A percentile compares a stretch with the other conserved stretches of the same genome.
phyloP scores from a whole-genome alignment of 2,329 filamentous ascomycete genomes.

The Albophoma yamanashiensis region DNA sequence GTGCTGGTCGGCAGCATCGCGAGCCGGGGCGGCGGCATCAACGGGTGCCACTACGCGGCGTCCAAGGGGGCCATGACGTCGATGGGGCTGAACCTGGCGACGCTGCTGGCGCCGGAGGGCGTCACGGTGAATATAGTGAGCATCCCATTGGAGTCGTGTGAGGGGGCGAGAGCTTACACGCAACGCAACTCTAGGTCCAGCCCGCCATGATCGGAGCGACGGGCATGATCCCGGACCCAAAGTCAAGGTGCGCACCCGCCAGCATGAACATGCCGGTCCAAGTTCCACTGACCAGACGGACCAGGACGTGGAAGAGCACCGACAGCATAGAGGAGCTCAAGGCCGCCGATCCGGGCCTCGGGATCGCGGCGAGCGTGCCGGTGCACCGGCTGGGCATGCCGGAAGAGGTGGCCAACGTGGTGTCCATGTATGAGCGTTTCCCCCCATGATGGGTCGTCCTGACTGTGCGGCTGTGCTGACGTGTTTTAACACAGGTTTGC shows the following conservation, averaged over 20 bases:
- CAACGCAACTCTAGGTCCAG: constrained; percentile 11
- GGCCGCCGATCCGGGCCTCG: constrained; percentile 19
- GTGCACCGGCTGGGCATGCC: constrained; percentile 21
- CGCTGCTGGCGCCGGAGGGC: constrained; percentile 18
- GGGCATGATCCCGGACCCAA: constrained; percentile 22
- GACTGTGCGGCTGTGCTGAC: background rate
- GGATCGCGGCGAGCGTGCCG: constrained; percentile 21
- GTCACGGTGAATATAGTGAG: constrained; percentile 23
- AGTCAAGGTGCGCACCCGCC: constrained; percentile 11
- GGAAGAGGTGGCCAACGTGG: constrained; percentile 22
- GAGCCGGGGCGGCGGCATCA: constrained; percentile 19
- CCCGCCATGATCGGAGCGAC: constrained; percentile 25
- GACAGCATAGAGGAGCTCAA: constrained; percentile 17
- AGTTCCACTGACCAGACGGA: background rate
- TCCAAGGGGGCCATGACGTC: constrained; percentile 21
- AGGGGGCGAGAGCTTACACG: background rate
- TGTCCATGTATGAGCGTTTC: constrained; percentile 16
- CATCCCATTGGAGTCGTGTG: background rate
- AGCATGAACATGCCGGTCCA: no score
- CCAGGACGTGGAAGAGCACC: constrained; percentile 18
- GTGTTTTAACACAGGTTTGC: constrained; percentile 11
- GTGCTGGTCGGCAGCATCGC: constrained; percentile 23
- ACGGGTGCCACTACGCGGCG: constrained; percentile 24
- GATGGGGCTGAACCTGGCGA: constrained; percentile 22
- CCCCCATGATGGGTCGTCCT: background rate